phyloP scores from a whole-genome alignment of 2,329 filamentous ascomycete genomes.

The Pseudocercospora ulei region DNA sequence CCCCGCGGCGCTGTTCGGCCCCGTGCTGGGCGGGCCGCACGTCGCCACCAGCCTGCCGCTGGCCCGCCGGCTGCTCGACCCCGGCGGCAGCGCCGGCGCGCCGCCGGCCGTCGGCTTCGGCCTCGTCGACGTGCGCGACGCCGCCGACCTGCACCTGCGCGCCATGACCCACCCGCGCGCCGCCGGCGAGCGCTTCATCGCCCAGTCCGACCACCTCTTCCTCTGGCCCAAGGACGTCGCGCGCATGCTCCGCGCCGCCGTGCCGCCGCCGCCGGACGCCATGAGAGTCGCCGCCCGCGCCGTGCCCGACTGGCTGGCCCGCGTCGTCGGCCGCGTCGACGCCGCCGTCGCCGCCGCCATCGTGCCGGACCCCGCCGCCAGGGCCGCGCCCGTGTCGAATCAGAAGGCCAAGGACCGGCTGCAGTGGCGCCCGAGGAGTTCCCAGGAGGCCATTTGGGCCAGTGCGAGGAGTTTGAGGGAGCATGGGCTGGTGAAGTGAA shows the following conservation, averaged over 20 bases:
- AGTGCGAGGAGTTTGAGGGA: conserved; percentile 22
- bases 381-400: conserved; percentile 20
- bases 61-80: conserved; percentile 28
- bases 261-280: conserved; percentile 16
- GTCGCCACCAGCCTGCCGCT: conserved; percentile 26
- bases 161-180: conserved; percentile 29
- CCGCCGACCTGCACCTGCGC: conserved; percentile 30
- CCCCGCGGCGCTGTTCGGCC: conserved; percentile 31
- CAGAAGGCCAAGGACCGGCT: conserved; percentile 27
- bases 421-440: conserved; percentile 24
- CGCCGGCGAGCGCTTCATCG: conserved; percentile 25
- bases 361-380: conserved; percentile 26
- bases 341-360: conserved; percentile 20
- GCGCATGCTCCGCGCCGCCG: conserved; percentile 21
- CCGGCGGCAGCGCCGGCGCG: too few relatives aligned
- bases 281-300: conserved; percentile 20
- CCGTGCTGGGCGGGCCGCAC: conserved; percentile 26
- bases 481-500: conserved; percentile 20
- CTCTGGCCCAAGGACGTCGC: conserved; percentile 25
- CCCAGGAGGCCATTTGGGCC: conserved; percentile 24
- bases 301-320: conserved; percentile 25
- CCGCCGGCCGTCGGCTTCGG: conserved; percentile 28
- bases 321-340: conserved; percentile 17
- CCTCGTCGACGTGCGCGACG: conserved; percentile 32
- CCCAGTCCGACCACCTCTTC: conserved; percentile 16